Conservation (phyloP, 108 stramenopile genomes). For the Nitzschia palea region DNA sequence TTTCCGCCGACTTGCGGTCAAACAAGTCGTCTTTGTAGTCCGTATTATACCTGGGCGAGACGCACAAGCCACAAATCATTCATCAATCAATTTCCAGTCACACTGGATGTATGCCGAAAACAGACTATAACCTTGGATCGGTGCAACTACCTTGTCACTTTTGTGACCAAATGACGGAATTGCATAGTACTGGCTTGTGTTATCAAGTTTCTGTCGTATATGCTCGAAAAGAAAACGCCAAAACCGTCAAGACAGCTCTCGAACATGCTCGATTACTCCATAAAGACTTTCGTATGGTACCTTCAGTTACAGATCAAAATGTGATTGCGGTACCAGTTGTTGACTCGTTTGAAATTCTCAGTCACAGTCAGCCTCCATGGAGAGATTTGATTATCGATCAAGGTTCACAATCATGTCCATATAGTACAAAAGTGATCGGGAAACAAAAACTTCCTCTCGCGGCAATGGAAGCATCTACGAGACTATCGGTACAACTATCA, state of each 20-base stretch:
- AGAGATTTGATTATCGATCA: conserved; percentile 6
- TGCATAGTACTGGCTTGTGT: no score
- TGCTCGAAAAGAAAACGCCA: conserved; percentile 50
- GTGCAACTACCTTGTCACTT: no score
- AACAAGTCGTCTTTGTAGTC: no score
- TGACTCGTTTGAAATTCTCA: no score
- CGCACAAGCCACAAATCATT: no score
- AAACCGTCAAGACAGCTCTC: conserved; percentile 45
- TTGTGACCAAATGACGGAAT: no score
- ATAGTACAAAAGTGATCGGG: conserved; percentile 40
- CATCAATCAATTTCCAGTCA: no score
- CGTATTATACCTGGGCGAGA: no score
- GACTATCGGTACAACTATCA: not conserved
- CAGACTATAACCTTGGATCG: no score
- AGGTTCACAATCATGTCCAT: conserved; percentile 39
- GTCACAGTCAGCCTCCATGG: no score
- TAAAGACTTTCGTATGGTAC: conserved; percentile 71
- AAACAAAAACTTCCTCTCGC: not conserved
- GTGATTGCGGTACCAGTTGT: conserved; percentile 23
- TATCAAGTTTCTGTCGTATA: conserved; percentile 30
- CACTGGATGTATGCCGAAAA: no score
- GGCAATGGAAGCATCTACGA: not conserved
- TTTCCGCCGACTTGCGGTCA: no score
- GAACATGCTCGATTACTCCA: conserved; percentile 44
- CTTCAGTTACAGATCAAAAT: conserved; percentile 15